Evolutionary conservation across 164 flowering plant genomes (phyloP).

Genomic region (Pachysandra terminalis): DNA sequence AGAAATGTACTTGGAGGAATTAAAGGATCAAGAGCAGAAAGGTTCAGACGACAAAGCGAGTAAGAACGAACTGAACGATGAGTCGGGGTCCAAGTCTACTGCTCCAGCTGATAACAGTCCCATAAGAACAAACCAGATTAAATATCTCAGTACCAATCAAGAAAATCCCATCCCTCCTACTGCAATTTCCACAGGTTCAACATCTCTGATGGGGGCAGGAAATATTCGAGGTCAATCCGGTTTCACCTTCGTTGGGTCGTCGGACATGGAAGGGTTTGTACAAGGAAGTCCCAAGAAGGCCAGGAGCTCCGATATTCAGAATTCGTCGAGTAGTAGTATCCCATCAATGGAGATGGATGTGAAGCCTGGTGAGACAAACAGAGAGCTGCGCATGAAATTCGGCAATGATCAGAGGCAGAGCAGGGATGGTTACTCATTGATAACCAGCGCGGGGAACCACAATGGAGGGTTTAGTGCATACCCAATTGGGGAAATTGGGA

Average conservation of each 20-base stretch:
- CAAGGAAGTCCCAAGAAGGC: conserved; percentile 65
- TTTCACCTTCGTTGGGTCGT: conserved; percentile 53
- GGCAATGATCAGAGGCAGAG: conserved; percentile 46
- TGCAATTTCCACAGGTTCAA: conserved; percentile 28
- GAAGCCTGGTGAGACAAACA: conserved; percentile 32
- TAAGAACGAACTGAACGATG: conserved; percentile 50
- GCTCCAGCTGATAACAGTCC: conserved; percentile 36
- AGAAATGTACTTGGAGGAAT: conserved; percentile 92
- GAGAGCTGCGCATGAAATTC: conserved; percentile 46
- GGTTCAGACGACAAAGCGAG: conserved; percentile 45
- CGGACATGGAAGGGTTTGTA: conserved; percentile 50
- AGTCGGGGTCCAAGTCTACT: conserved; percentile 37
- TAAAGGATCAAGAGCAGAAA: conserved; percentile 65
- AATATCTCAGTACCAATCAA: conserved; percentile 28
- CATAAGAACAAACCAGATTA: conserved; percentile 22
- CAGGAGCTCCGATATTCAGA: conserved; percentile 41
- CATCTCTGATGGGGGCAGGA: conserved; percentile 35
- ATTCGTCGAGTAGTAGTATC: conserved; percentile 26
- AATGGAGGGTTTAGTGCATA: conserved; percentile 65
- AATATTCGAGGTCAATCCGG: conserved; percentile 37
- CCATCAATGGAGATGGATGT: conserved; percentile 42
- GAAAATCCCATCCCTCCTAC: conserved; percentile 25
- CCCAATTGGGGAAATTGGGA: conserved; percentile 63
- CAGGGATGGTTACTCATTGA: conserved; percentile 53
- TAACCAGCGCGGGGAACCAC: conserved; percentile 47